phyloP scores from a whole-genome alignment of 345 rosid species.

The Citropsis articulata region DNA sequence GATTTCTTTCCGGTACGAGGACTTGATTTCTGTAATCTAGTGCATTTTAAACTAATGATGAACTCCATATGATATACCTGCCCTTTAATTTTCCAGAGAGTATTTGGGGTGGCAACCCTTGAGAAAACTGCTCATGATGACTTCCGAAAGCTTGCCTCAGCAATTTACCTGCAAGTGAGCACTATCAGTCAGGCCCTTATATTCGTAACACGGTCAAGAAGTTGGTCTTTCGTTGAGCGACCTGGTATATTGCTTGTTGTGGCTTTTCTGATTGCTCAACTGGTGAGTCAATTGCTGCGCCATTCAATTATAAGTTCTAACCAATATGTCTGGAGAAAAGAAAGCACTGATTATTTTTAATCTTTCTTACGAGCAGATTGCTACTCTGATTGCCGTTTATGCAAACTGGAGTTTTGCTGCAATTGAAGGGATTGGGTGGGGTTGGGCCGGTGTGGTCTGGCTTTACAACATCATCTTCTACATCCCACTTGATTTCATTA shows the following conservation, averaged over 20 bases:
- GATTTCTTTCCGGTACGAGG: slow-evolving; percentile 83
- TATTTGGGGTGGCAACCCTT: slow-evolving; percentile 79
- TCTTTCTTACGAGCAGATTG: slow-evolving; percentile 53
- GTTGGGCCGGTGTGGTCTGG: slow-evolving; percentile 99
- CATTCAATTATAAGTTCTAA: slow-evolving; percentile 8
- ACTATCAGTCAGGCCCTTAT: slow-evolving; percentile 94
- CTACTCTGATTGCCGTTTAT: slow-evolving; percentile 93
- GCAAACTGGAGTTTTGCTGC: slow-evolving; percentile 97
- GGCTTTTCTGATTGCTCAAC: slow-evolving; percentile 86
- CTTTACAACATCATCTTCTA: slow-evolving; percentile 84
- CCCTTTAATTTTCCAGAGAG: slow-evolving; percentile 43
- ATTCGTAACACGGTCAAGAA: slow-evolving; percentile 90
- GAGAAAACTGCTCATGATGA: slow-evolving; percentile 93
- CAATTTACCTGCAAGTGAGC: slow-evolving; percentile 95
- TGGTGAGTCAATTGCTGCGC: slow-evolving; percentile 54
- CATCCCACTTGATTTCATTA: slow-evolving; percentile 84
- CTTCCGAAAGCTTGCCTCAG: slow-evolving; percentile 91
- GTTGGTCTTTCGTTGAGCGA: slow-evolving; percentile 95
- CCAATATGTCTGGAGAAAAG: background rate
- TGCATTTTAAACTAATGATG: slow-evolving; percentile 2
- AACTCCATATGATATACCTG: slow-evolving; percentile 11
- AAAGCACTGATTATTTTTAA: slow-evolving; percentile 1
- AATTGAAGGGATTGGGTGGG: slow-evolving; percentile 98
- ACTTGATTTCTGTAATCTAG: background rate
- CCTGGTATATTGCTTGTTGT: slow-evolving; percentile 75